Evolutionary conservation across 2,329 filamentous ascomycete species (phyloP).

Genomic region (Fusarium graminum): DNA sequence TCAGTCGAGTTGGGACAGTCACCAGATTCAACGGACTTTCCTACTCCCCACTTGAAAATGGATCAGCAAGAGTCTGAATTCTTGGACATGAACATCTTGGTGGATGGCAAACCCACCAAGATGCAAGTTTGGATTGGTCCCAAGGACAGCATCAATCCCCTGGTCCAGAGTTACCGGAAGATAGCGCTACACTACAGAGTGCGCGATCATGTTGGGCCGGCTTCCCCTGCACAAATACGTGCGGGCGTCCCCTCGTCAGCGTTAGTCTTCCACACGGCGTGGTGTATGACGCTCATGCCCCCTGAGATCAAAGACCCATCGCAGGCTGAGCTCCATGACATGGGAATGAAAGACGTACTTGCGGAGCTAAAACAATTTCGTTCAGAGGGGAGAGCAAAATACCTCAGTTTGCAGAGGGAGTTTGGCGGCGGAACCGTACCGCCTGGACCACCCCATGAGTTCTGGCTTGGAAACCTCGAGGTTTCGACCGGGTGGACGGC

Average conservation of each 20-base stretch:
- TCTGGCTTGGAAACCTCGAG: constrained; percentile 54
- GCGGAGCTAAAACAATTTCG: constrained; percentile 58
- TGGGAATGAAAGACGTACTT: constrained; percentile 62
- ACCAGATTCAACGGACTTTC: constrained; percentile 18
- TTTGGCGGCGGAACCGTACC: constrained; percentile 11
- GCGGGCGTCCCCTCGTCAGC: constrained; percentile 63
- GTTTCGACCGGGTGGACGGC: constrained; percentile 28
- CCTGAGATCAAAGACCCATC: constrained; percentile 48
- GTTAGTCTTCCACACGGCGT: constrained; percentile 65
- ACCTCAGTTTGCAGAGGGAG: constrained; percentile 34
- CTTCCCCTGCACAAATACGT: constrained; percentile 62
- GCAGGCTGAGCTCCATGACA: constrained; percentile 51
- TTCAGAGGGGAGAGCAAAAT: constrained; percentile 50
- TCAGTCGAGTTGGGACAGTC: constrained; percentile 5
- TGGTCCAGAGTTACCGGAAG: constrained; percentile 63
- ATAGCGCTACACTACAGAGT: constrained; percentile 57
- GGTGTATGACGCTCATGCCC: constrained; percentile 63
- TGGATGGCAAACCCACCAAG: constrained; percentile 47
- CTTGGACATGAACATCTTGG: constrained; percentile 43
- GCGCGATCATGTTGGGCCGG: constrained; percentile 58
- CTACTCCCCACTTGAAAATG: constrained; percentile 4
- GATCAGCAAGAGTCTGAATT: constrained; percentile 41
- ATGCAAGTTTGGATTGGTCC: constrained; percentile 63
- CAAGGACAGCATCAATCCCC: constrained; percentile 51
- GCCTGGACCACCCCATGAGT: constrained; percentile 49